Conservation (phyloP, 306 rosid genomes). For the Boehmeria nivea region DNA sequence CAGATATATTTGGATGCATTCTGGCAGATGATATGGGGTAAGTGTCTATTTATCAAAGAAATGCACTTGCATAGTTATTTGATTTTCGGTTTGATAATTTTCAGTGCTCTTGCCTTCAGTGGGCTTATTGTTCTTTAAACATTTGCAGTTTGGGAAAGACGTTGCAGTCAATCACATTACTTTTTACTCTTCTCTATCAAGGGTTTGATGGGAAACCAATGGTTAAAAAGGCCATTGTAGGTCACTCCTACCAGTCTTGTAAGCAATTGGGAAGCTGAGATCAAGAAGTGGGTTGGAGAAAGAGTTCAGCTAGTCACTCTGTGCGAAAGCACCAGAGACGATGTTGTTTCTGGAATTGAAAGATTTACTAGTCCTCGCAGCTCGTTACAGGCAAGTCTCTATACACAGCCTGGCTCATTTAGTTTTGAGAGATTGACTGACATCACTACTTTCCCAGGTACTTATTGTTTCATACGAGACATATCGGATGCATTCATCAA, state of each 20-base stretch:
- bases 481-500: slow-evolving; percentile 83
- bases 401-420: slow-evolving; percentile 9
- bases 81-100: not conserved
- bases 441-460: slow-evolving; percentile 43
- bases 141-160: slow-evolving; percentile 92
- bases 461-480: slow-evolving; percentile 91
- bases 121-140: slow-evolving; percentile 12
- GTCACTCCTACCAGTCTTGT: slow-evolving; percentile 99
- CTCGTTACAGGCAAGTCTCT: slow-evolving; percentile 48
- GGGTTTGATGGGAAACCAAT: slow-evolving; percentile 83
- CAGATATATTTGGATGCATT: slow-evolving; percentile 78
- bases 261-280: slow-evolving; percentile 98
- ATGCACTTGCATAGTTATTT: not conserved
- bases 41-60: slow-evolving; percentile 12
- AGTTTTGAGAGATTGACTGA: slow-evolving; percentile 11
- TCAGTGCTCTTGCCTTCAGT: slow-evolving; percentile 5
- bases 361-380: slow-evolving; percentile 56
- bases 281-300: slow-evolving; percentile 83
- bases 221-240: slow-evolving; percentile 77
- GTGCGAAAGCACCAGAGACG: slow-evolving; percentile 82
- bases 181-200: slow-evolving; percentile 83
- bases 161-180: slow-evolving; percentile 87
- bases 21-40: slow-evolving; percentile 99
- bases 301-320: slow-evolving; percentile 73
- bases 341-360: slow-evolving; percentile 76